These are phyloP conservation scores for Lactarius hengduanensis DNA, from an alignment of 768 basidiomycete species.

Conservation along the genomic window DNA sequence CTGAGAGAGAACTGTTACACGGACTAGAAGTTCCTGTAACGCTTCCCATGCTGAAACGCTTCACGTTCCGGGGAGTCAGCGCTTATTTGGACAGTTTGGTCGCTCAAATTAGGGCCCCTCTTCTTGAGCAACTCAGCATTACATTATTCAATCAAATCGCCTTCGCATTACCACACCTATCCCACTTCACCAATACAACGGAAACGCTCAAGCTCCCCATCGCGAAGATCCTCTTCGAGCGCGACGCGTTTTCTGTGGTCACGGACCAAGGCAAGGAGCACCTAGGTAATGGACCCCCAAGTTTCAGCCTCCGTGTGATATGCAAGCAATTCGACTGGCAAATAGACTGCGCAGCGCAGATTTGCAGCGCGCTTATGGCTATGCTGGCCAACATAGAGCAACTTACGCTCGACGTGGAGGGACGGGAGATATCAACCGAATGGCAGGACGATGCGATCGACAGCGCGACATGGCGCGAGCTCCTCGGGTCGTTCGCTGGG, in stretches of 20 bases:
- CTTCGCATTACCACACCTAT: not conserved
- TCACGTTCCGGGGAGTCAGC: not conserved
- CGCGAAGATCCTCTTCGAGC: not conserved
- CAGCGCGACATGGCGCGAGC: not conserved
- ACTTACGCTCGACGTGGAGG: not conserved
- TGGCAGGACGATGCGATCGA: not conserved
- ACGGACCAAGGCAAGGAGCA: not conserved
- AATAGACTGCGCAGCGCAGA: not conserved
- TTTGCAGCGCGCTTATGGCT: not conserved
- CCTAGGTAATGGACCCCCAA: not conserved
- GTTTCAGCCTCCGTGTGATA: not conserved
- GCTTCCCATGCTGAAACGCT: not conserved
- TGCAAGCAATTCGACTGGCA: slow-evolving; percentile 17
- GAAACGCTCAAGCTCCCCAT: not conserved
- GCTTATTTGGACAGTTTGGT: slow-evolving; percentile 13
- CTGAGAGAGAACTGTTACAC: too few relatives aligned
- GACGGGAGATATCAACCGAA: not conserved
- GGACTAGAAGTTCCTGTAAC: too few relatives aligned
- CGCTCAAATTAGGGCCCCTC: not conserved
- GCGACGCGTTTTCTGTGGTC: not conserved
- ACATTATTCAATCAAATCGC: slow-evolving; percentile 4
- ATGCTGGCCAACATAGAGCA: not conserved
- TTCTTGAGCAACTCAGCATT: not conserved
- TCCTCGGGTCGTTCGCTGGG: not conserved
- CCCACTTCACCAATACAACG: not conserved